These are phyloP conservation scores for Fomes fomentarius DNA, from an alignment of 1,284 basidiomycete species.

Conservation along the genomic window DNA sequence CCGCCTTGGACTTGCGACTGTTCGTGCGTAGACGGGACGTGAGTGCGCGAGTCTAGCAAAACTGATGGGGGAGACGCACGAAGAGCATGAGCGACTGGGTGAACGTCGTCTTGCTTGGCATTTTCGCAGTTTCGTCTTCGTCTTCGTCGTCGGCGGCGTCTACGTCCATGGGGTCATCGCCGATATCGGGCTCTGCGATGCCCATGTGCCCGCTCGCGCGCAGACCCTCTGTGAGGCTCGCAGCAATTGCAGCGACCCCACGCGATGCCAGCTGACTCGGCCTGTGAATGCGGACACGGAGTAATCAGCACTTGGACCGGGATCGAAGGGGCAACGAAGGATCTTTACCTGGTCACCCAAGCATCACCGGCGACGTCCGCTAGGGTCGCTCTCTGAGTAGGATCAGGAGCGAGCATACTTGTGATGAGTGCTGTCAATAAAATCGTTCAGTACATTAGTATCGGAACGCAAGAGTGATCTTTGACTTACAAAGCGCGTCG, in stretches of 20 bases:
- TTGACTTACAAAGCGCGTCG: conserved; percentile 62
- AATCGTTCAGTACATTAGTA: no score
- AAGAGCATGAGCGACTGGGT: conserved; percentile 65
- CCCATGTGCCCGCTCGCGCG: conserved; percentile 70
- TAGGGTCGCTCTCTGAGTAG: conserved; percentile 72
- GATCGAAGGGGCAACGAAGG: conserved; percentile 1
- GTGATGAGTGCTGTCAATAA: conserved; percentile 62
- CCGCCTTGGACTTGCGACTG: conserved; percentile 80
- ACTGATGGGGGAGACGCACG: conserved; percentile 39
- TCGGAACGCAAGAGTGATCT: no score
- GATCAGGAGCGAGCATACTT: conserved; percentile 77
- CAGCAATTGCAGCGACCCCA: conserved; percentile 58
- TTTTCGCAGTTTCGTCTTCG: conserved; percentile 64
- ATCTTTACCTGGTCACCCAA: conserved; percentile 76
- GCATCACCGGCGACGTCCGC: conserved; percentile 71
- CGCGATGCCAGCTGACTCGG: conserved; percentile 71
- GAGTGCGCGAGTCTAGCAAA: background rate
- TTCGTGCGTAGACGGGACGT: background rate
- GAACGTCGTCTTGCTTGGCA: conserved; percentile 55
- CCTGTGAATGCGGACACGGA: conserved; percentile 37
- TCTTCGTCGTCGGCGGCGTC: conserved; percentile 53
- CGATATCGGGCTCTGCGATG: conserved; percentile 57
- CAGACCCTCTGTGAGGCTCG: conserved; percentile 70
- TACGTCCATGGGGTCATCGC: conserved; percentile 20
- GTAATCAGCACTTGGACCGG: background rate